Percentiles rank a stretch among this genome's conserved stretches.
These are phyloP conservation scores for Rhizopus microsporus DNA, from an alignment of 371 early-diverging fungal genomes.

Conservation along the genomic window DNA sequence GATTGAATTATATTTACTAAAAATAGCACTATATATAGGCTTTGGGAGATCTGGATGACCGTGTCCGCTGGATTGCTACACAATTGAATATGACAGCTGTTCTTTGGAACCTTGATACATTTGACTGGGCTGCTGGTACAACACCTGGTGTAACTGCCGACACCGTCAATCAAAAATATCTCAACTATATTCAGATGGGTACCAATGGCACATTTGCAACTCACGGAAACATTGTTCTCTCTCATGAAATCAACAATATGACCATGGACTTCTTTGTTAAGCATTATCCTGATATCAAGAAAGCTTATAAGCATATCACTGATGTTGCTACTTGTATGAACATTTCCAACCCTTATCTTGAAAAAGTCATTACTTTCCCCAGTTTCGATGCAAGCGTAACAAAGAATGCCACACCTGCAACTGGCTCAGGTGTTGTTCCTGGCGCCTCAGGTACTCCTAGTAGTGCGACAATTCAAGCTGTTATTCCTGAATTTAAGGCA, in stretches of 20 bases:
- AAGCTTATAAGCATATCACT: conserved; percentile 45
- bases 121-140: conserved; percentile 41
- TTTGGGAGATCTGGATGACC: conserved; percentile 51
- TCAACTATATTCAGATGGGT: conserved; percentile 42
- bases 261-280: conserved; percentile 51
- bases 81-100: conserved; percentile 44
- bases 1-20: not conserved
- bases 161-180: conserved; percentile 29
- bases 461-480: conserved; percentile 1
- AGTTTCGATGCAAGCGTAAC: conserved; percentile 31
- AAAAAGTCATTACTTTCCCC: conserved; percentile 43
- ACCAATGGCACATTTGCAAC: conserved; percentile 37
- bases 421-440: conserved; percentile 37
- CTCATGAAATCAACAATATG: conserved; percentile 58
- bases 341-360: conserved; percentile 54
- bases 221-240: conserved; percentile 43
- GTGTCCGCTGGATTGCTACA: conserved; percentile 52
- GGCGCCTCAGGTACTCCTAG: conserved; percentile 31
- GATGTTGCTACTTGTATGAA: conserved; percentile 59
- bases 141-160: conserved; percentile 24
- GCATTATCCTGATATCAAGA: conserved; percentile 51
- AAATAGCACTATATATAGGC: conserved; percentile 20
- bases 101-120: conserved; percentile 46
- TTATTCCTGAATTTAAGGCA: conserved; percentile 20
- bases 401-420: conserved; percentile 27